Evolutionary conservation across 2,329 filamentous ascomycete genomes (phyloP), one percentile per base, ranked within the genome.

Genomic region (Clonostachys byssicola): DNA sequence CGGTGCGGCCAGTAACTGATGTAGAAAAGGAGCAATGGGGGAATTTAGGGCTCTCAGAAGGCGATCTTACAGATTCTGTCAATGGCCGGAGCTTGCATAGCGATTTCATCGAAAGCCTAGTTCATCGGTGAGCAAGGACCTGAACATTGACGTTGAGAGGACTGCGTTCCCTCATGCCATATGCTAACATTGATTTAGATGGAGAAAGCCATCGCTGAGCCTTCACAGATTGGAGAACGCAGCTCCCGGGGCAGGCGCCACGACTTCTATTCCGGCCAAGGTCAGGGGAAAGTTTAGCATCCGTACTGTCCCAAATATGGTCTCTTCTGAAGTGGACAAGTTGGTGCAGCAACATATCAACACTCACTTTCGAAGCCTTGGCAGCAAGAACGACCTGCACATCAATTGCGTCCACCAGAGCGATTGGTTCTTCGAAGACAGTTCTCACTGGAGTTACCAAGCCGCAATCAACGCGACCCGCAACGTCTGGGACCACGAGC

Each of bases 211-310:
- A 1, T 96, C 92, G 12, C 80, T 99, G 48, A 96, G 92, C 20
- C 76, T 99, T 40, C 94, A 99, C 74, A 94, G 94, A 50, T 73
- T 99, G 55, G 94, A 99, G 72, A 94, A 94, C 50, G 94, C 91
- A 44, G 99, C 95, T 75, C 92, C 88, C 42, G 86, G 88, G 2
- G 87, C 92, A 6, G 94, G 94, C 42, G 94, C 92, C 49, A 99
- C 99, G 81, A 99, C 94, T 2, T 94, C 99, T 60, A 99, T 99
- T 59, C 94, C 94, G 4, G 92, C 94, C 61, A 96, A 96, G 77
- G 94, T 99, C 49, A 88, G 86, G 60, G 94, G 94, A 71, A 99
- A 99, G 75, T 99, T 99, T 77, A 95, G 89, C 44, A 96, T 99
- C 71, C 86, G 94, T 57, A 97, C 92, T 35, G 94, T 99, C 18